Percentiles rank a stretch among this genome's conserved stretches.
Evolutionary conservation across 495 filamentous ascomycete genomes (phyloP).

Genomic region (Lophiotrema nucula): DNA sequence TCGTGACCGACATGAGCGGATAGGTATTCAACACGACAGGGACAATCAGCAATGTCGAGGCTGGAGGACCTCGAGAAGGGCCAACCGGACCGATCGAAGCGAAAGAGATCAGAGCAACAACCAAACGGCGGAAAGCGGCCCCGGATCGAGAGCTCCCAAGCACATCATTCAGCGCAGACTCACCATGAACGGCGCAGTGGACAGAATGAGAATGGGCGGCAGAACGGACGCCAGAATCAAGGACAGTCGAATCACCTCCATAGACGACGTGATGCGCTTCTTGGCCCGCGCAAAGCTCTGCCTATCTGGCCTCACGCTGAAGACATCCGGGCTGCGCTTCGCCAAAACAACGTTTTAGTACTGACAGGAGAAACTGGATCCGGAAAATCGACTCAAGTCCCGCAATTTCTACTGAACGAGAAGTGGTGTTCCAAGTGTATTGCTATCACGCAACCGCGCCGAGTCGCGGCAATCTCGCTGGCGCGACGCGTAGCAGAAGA

Average conservation of each 20-base stretch:
- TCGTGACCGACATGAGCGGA: no score
- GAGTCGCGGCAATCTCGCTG: constrained; percentile 92
- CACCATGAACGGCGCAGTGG: no score
- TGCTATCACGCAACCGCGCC: constrained; percentile 89
- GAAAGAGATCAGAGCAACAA: no score
- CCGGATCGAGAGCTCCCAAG: no score
- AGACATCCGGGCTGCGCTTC: constrained; percentile 65
- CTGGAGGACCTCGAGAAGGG: no score
- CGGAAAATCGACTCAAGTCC: constrained; percentile 95
- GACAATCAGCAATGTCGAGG: no score
- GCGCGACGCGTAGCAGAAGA: constrained; percentile 87
- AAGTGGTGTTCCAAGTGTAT: constrained; percentile 86
- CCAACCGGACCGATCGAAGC: no score
- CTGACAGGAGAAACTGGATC: constrained; percentile 93
- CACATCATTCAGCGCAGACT: no score
- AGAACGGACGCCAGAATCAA: no score
- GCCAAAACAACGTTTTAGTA: constrained; percentile 70
- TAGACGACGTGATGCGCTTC: constrained; percentile 42
- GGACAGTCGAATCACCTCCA: constrained; percentile 4
- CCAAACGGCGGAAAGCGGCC: no score
- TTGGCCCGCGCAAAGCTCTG: constrained; percentile 59
- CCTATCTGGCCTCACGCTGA: constrained; percentile 77
- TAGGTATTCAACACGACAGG: no score
- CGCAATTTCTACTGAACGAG: constrained; percentile 81
- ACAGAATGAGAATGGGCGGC: no score